Conservation (phyloP, 2,329 filamentous ascomycete genomes). For the Domatiomyces catenatus region DNA sequence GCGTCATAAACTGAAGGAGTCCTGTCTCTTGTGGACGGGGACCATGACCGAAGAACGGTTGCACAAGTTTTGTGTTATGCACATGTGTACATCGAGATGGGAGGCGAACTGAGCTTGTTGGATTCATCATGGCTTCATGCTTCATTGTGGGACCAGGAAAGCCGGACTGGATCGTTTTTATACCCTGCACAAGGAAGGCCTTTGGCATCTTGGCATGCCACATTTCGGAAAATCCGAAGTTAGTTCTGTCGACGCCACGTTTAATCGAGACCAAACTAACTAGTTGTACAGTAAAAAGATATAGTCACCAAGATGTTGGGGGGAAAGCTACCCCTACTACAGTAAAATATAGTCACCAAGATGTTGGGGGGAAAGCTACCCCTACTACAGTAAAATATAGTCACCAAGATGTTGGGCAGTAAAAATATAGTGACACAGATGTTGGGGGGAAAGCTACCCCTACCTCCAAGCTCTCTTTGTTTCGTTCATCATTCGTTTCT, state of each 20-base stretch:
- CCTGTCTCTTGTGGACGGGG: background rate
- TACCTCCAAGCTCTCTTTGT: background rate
- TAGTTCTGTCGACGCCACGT: background rate
- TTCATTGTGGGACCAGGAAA: background rate
- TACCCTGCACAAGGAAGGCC: background rate
- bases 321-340: background rate
- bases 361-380: background rate
- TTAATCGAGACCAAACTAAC: background rate
- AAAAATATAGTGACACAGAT: background rate
- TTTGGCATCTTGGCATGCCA: background rate
- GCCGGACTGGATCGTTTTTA: background rate
- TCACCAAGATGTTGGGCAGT: background rate
- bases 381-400: background rate
- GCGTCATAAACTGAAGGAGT: slow-evolving; percentile 2
- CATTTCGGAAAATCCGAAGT: background rate
- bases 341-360: background rate
- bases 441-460: background rate
- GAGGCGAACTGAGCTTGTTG: background rate
- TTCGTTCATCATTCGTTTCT: background rate
- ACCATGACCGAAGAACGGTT: background rate
- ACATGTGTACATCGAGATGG: background rate
- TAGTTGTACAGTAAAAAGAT: background rate
- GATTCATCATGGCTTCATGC: background rate
- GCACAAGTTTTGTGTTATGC: background rate
- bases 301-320: background rate